phyloP scores from a whole-genome alignment of 2,329 filamentous ascomycete genomes.

The Botrytis pseudocinerea region DNA sequence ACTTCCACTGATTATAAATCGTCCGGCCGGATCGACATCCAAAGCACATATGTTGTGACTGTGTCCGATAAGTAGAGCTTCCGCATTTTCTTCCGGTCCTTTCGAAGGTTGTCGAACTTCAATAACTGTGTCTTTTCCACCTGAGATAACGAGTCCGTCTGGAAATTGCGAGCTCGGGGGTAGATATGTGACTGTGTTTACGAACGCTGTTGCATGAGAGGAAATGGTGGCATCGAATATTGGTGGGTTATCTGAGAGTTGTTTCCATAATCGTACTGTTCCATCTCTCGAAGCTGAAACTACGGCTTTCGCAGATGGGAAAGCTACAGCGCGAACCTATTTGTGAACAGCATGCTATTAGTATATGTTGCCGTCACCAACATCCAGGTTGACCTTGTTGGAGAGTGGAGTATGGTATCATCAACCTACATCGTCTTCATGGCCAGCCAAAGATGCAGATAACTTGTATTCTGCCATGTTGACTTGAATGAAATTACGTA shows the following conservation, averaged over 20 bases:
- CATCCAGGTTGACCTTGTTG: slow-evolving; percentile 14
- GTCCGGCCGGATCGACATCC: slow-evolving; percentile 71
- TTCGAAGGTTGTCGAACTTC: slow-evolving; percentile 77
- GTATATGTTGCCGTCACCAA: neutral
- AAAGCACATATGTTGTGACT: slow-evolving; percentile 84
- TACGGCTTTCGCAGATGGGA: slow-evolving; percentile 69
- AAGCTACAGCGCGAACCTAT: slow-evolving; percentile 84
- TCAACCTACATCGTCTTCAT: slow-evolving; percentile 85
- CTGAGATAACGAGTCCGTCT: slow-evolving; percentile 81
- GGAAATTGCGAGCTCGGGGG: slow-evolving; percentile 65
- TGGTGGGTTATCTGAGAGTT: slow-evolving; percentile 63
- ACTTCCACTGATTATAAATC: slow-evolving; percentile 82
- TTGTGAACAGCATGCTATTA: neutral
- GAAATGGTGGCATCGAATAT: slow-evolving; percentile 76
- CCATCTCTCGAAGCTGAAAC: slow-evolving; percentile 90
- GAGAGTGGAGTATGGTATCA: slow-evolving; percentile 22
- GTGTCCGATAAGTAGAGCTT: slow-evolving; percentile 84
- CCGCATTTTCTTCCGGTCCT: slow-evolving; percentile 71
- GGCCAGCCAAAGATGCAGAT: slow-evolving; percentile 83
- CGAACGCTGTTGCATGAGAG: slow-evolving; percentile 78
- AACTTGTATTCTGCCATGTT: slow-evolving; percentile 85
- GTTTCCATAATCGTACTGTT: slow-evolving; percentile 84
- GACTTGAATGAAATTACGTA: neutral
- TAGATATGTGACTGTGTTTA: slow-evolving; percentile 81
- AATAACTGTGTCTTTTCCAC: slow-evolving; percentile 89